A percentile compares a stretch with the other conserved stretches of the same genome.
Evolutionary conservation across 139 green algal species (phyloP).

Genomic region (Micractinium conductrix): DNA sequence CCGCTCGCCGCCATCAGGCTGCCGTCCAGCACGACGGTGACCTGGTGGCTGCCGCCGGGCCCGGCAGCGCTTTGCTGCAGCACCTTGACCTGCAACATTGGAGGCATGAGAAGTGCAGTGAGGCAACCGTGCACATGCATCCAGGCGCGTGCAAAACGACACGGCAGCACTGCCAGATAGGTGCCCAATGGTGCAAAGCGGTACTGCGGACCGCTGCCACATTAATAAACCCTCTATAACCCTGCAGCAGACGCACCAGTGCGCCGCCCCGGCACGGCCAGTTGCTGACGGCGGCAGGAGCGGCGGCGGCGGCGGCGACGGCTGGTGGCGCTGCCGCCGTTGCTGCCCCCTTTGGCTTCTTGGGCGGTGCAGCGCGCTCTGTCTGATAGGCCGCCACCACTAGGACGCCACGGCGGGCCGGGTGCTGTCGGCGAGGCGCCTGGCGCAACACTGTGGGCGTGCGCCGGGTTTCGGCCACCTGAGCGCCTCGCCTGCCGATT

Average conservation of each 20-base stretch:
- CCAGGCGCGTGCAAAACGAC: too few relatives aligned
- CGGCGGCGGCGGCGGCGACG: too few relatives aligned
- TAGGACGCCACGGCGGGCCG: too few relatives aligned
- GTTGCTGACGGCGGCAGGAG: neutral
- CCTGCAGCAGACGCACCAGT: conserved; percentile 23
- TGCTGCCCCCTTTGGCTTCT: neutral
- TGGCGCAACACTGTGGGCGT: too few relatives aligned
- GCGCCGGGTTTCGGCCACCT: too few relatives aligned
- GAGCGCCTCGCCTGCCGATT: too few relatives aligned
- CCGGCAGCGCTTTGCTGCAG: neutral
- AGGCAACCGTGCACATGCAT: too few relatives aligned
- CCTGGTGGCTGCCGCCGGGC: neutral
- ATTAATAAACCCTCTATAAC: neutral
- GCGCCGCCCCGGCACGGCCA: conserved; percentile 34
- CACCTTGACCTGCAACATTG: conserved; percentile 19
- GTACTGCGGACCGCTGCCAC: neutral
- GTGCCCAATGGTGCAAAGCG: too few relatives aligned
- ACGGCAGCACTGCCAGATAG: too few relatives aligned
- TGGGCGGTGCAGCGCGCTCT: neutral
- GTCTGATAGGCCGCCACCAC: neutral
- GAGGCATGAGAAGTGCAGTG: neutral
- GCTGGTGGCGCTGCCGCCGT: neutral
- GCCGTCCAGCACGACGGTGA: neutral
- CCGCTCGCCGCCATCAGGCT: neutral
- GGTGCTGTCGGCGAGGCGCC: too few relatives aligned